Evolutionary conservation across 2,329 filamentous ascomycete genomes (phyloP).

Genomic region (Aspergillus glaucus): DNA sequence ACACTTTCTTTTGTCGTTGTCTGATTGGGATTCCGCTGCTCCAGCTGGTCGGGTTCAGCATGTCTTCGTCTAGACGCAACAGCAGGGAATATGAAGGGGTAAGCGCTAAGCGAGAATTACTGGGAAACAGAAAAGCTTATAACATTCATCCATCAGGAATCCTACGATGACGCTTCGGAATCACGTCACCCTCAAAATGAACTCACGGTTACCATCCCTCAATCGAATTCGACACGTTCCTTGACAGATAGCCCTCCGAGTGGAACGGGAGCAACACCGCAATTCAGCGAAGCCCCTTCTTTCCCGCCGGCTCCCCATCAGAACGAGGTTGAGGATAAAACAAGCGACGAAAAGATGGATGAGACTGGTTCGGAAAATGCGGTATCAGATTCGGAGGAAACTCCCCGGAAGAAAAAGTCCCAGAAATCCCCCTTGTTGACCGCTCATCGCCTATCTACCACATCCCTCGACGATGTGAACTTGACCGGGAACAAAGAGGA

Average conservation of each 20-base stretch:
- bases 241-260: slow-evolving; percentile 46
- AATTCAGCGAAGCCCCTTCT: slow-evolving; percentile 26
- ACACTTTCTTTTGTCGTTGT: slow-evolving; percentile 1
- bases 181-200: slow-evolving; percentile 20
- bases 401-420: slow-evolving; percentile 27
- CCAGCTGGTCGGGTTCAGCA: slow-evolving; percentile 15
- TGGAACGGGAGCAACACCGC: slow-evolving; percentile 32
- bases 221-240: slow-evolving; percentile 54
- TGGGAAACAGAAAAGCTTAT: slow-evolving; percentile 6
- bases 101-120: slow-evolving; percentile 8
- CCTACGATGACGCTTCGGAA: slow-evolving; percentile 73
- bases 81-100: slow-evolving; percentile 41
- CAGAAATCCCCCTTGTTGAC: slow-evolving; percentile 50
- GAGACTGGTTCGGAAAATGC: slow-evolving; percentile 15
- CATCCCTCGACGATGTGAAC: slow-evolving; percentile 60
- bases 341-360: slow-evolving; percentile 10
- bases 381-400: slow-evolving; percentile 23
- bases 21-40: slow-evolving; percentile 3
- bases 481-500: slow-evolving; percentile 55
- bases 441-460: slow-evolving; percentile 49
- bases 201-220: slow-evolving; percentile 25
- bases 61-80: slow-evolving; percentile 34
- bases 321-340: slow-evolving; percentile 5
- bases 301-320: slow-evolving; percentile 23
- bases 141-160: slow-evolving; percentile 48